Evolutionary conservation across 192 early-diverging fungal species (phyloP), one percentile per base, ranked within the genome.

Genomic region (Entomortierella beljakovae): DNA sequence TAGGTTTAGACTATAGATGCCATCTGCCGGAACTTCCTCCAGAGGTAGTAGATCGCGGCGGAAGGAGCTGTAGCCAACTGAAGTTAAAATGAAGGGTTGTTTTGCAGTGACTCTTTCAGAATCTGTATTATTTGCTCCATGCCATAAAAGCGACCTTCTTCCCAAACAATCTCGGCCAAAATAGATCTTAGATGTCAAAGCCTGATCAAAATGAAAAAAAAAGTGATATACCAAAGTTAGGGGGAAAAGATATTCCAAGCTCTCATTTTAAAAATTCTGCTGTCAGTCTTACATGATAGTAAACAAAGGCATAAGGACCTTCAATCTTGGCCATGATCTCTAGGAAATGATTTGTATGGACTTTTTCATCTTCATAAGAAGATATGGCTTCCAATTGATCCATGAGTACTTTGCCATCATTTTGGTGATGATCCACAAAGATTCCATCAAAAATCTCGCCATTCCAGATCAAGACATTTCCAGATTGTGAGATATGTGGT

Each of bases 121-220:
- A 68, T 34, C 49, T 51, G 82, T 83, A 28, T 75, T 81, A 60
- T 8, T 38, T 11, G 43, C 15, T 15, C 43, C 15, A 15, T 89
- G 82, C 88, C 88, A 91, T 7, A 94, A 68, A 9, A 95, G 70
- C 2, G 94, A 96, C 28, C 97, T 81, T 28, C 97, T 90, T 15
- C 97, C 97, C 4, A 98, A 73, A 31, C 88, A 91, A 70, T 98
- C 97, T 16, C 97, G 82, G 1, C 92, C 90, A 85, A 97, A 97
- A 86, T 90, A 97, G 38, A 98, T 40, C 55, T 57, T 75, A 20
- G 70, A 49, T 20, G 64, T 66, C 23, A 57, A 50, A 6, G 58
- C 64, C 83, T 87, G 64, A 13, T 49, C 20, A 34, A 53, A 35
- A 65, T 1, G 68, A 38, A 54, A 63, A 46, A 35, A 51, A 22